phyloP scores from a whole-genome alignment of 352 stramenopile genomes.

The Thraustochytrium striatum region DNA sequence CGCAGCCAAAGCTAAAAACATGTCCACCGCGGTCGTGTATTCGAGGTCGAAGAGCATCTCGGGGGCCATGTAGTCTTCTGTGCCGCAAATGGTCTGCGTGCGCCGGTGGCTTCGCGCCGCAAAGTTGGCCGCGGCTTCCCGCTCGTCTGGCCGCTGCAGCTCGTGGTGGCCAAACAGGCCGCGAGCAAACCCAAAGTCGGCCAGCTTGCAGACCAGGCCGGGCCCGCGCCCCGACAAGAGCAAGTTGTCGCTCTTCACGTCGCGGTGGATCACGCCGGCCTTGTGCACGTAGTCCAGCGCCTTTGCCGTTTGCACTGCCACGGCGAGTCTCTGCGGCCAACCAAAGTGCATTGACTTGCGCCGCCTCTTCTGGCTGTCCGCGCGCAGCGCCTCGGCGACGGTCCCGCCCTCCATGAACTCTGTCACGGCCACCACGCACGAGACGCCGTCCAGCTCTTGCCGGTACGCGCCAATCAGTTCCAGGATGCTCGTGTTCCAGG shows the following conservation, averaged over 20 bases:
- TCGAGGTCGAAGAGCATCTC: conserved; percentile 58
- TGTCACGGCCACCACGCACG: conserved; percentile 19
- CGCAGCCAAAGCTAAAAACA: conserved; percentile 59
- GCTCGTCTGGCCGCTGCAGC: conserved; percentile 16
- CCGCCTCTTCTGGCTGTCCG: not conserved
- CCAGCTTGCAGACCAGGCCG: conserved; percentile 47
- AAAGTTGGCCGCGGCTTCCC: not conserved
- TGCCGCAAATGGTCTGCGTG: conserved; percentile 57
- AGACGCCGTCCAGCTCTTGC: not conserved
- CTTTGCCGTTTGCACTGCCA: conserved; percentile 2
- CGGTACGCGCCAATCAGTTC: conserved; percentile 1
- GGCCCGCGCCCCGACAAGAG: conserved; percentile 53
- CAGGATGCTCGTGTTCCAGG: conserved; percentile 15
- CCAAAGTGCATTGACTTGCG: not conserved
- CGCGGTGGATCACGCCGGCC: conserved; percentile 49
- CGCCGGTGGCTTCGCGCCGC: not conserved
- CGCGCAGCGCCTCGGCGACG: not conserved
- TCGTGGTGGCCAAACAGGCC: not conserved
- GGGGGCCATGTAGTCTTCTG: conserved; percentile 60
- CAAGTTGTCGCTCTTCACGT: conserved; percentile 62
- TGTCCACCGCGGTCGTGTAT: conserved; percentile 56
- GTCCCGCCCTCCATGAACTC: conserved; percentile 43
- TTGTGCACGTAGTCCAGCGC: conserved; percentile 26
- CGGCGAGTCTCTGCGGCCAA: conserved; percentile 1
- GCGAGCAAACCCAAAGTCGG: conserved; percentile 56